phyloP scores from a whole-genome alignment of 73 alveolate genomes.

The Paramecium primaurelia region DNA sequence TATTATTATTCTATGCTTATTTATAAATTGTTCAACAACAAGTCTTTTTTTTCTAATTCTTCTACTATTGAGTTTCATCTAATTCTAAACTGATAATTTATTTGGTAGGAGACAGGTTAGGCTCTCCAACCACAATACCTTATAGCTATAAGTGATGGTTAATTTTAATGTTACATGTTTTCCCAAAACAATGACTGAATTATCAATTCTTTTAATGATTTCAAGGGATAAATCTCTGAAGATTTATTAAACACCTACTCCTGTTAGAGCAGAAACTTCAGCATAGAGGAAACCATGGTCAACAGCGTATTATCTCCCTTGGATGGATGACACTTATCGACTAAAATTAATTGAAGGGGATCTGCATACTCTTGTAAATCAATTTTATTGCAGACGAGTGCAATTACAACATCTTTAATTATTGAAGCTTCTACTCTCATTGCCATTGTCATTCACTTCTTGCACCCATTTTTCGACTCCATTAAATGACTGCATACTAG shows the following conservation, averaged over 20 bases:
- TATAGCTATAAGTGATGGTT: background rate
- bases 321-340: background rate
- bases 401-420: conserved; percentile 29
- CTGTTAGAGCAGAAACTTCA: conserved; percentile 1
- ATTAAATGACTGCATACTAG: background rate
- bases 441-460: background rate
- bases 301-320: background rate
- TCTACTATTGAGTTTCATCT: background rate
- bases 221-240: background rate
- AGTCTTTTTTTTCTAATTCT: background rate
- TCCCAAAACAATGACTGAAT: background rate
- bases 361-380: background rate
- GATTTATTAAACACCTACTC: background rate
- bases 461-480: background rate
- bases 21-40: background rate
- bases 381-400: conserved; percentile 38
- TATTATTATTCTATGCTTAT: background rate
- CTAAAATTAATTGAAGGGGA: background rate
- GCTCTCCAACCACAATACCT: background rate
- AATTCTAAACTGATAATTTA: background rate
- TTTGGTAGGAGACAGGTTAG: background rate
- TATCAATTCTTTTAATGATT: background rate
- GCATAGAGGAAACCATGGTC: background rate
- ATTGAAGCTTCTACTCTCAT: conserved; percentile 36
- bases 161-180: background rate